Evolutionary conservation across 108 stramenopile species (phyloP).

Genomic region (Chaetoceros muelleri): DNA sequence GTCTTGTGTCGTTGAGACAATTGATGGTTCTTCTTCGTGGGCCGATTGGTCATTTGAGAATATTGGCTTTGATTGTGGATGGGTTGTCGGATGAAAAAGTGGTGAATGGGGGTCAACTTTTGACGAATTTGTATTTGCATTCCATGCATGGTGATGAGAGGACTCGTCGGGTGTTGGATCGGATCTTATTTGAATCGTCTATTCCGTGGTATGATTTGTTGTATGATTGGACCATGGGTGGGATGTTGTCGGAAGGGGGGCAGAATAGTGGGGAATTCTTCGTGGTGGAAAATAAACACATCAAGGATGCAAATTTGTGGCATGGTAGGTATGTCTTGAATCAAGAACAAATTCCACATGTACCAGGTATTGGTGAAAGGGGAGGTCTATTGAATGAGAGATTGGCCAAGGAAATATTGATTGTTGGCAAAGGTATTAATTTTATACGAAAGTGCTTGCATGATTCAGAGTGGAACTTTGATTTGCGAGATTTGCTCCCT

Average conservation of each 20-base stretch:
- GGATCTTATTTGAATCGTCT: constrained; percentile 46
- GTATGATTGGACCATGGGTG: constrained; percentile 56
- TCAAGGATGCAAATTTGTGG: constrained; percentile 51
- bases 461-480: constrained; percentile 59
- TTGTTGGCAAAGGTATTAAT: constrained; percentile 92
- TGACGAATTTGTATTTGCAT: constrained; percentile 63
- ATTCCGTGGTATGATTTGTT: constrained; percentile 66
- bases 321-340: constrained; percentile 65
- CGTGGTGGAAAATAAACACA: constrained; percentile 3
- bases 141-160: constrained; percentile 69
- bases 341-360: constrained; percentile 43
- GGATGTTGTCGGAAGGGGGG: constrained; percentile 36
- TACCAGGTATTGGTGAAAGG: constrained; percentile 14
- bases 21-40: constrained; percentile 50
- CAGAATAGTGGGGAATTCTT: not conserved
- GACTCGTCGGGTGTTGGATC: constrained; percentile 45
- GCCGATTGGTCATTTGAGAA: constrained; percentile 41
- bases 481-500: constrained; percentile 13
- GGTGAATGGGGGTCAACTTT: constrained; percentile 73
- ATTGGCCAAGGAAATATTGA: constrained; percentile 64
- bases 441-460: constrained; percentile 80
- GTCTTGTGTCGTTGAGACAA: constrained; percentile 47
- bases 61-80: constrained; percentile 70
- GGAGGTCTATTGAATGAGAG: constrained; percentile 53
- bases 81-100: constrained; percentile 19